Base-by-base conservation (phyloP, 306 rosid species). In the Cercis canadensis region DNA sequence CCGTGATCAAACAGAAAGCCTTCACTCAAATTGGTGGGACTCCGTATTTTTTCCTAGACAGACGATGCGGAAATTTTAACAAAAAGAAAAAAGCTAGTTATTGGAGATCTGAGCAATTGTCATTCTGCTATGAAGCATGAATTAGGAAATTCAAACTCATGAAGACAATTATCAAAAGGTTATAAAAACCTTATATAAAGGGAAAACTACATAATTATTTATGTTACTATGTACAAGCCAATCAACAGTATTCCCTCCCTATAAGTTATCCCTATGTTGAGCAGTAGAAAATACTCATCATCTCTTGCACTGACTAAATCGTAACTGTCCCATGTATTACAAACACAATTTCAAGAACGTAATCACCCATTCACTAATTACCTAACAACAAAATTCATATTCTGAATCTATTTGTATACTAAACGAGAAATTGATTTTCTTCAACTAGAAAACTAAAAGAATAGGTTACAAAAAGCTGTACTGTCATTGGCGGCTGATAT, bases 221-320 rank as follows among this genome's bases (percentile, higher is more conserved):
- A 75, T 82, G 54, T 49, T 72, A 75, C 83, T 83, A 75, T 83
- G 17, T 76, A 77, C 84, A 84, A 72, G 61, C 80, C 50, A 70
- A 75, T 12, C 70, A 76, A 52, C 78, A 50, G 51, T 76, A 57
- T 76, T 76, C 78, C 76, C 79, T 74, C 80, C 66, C 87, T 83
- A 67, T 47, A 67, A 74, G 74, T 65, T 46, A 52, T 46, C 66
- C 52, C 87, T 65, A 67, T 56, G 62, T 40, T 63, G 64, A 57
- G 73, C 74, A 67, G 73, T 73, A 79, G 75, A 69, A 64, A 71
- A 70, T 65, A 59, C 76, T 17, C 18, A 61, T 59, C 81, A 80
- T 55, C 79, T 67, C 83, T 80, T 74, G 80, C 59, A 78, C 74
- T 57, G 54, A 36, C 70, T 58, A 75, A n/a, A n/a, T n/a, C n/a